Percentiles rank a stretch among this genome's conserved stretches.
Conservation (phyloP, 2,329 filamentous ascomycete genomes). For the Fusarium lyarnte region DNA sequence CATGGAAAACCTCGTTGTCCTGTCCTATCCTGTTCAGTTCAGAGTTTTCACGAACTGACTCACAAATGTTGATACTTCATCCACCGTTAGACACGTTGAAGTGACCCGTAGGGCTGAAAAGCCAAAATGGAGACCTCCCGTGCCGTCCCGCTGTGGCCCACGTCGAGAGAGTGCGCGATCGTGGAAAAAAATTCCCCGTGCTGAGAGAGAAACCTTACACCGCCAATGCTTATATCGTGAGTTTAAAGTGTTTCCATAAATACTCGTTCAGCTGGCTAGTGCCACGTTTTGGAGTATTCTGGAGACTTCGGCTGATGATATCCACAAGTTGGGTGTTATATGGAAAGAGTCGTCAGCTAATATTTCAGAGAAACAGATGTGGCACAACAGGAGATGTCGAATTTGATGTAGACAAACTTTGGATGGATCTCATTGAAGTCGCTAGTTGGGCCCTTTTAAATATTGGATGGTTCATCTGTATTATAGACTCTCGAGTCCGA, state of each 20-base stretch:
- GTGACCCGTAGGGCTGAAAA: conserved; percentile 24
- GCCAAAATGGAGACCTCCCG: conserved; percentile 4
- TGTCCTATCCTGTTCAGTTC: not conserved
- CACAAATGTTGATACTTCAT: not conserved
- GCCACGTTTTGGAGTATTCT: conserved; percentile 3
- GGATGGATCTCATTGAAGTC: rapidly evolving
- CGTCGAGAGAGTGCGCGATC: conserved; percentile 7
- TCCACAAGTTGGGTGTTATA: conserved; percentile 1
- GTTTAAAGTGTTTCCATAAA: conserved; percentile 13
- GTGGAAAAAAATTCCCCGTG: not conserved
- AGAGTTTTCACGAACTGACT: conserved; percentile 11
- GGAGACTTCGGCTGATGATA: not conserved
- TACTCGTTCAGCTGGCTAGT: not conserved
- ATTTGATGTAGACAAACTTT: not conserved
- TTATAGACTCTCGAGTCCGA: not conserved
- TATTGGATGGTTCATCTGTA: not conserved
- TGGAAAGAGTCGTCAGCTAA: not conserved
- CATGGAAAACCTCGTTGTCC: not conserved
- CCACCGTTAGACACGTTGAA: not conserved
- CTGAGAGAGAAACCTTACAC: conserved; percentile 26
- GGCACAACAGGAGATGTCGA: not conserved
- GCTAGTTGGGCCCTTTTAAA: not conserved
- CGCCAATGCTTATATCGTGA: conserved; percentile 15
- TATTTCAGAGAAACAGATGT: not conserved
- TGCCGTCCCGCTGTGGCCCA: conserved; percentile 20